Evolutionary conservation across 495 filamentous ascomycete species (phyloP).

Genomic region (Collariella sp.): DNA sequence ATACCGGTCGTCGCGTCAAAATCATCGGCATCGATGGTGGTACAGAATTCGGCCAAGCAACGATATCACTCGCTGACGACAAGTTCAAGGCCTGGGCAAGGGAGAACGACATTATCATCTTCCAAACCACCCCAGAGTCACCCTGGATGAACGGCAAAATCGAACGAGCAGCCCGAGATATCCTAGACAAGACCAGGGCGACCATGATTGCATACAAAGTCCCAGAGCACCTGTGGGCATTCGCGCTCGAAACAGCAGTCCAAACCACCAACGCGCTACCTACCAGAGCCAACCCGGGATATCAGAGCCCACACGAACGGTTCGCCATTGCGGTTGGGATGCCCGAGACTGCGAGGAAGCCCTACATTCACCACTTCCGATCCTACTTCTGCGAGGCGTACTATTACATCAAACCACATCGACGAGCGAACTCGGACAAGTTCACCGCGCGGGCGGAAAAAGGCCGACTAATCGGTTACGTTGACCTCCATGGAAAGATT

Average conservation of each 20-base stretch:
- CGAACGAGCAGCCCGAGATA: background rate
- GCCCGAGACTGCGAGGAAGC: background rate
- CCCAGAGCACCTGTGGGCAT: background rate
- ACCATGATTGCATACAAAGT: background rate
- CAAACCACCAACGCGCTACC: background rate
- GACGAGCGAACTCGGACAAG: background rate
- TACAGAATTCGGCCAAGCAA: background rate
- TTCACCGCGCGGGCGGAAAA: background rate
- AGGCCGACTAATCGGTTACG: background rate
- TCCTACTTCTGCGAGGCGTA: background rate
- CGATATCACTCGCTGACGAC: background rate
- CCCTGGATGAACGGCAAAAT: background rate
- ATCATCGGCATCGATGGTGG: background rate
- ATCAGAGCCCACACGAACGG: background rate
- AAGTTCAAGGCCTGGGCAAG: background rate
- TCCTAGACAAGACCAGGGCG: background rate
- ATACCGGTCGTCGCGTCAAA: background rate
- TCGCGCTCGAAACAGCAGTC: background rate
- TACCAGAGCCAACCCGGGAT: background rate
- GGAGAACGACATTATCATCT: background rate
- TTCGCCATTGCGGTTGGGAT: background rate
- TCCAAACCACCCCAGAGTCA: background rate
- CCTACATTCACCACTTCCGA: background rate
- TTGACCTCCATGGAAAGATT: background rate
- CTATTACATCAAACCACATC: background rate